A percentile compares a stretch with the other conserved stretches of the same genome.
These are phyloP conservation scores for Malassezia japonica DNA, from an alignment of 1,284 basidiomycete species.

Conservation along the genomic window DNA sequence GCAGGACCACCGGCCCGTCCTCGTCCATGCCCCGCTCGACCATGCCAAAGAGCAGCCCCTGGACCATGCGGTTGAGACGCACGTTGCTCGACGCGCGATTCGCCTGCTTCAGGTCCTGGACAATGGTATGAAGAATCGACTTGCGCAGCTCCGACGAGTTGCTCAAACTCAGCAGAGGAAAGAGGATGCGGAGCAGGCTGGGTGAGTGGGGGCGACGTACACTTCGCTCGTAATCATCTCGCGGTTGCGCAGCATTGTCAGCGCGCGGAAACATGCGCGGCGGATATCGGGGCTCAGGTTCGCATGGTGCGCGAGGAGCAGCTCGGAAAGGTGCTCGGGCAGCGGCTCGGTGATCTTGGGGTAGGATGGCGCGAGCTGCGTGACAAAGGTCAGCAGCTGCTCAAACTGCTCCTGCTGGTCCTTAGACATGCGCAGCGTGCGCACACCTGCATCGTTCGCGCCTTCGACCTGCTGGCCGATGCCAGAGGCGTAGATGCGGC, in stretches of 20 bases:
- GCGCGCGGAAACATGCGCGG: constrained; percentile 25
- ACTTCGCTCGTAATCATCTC: constrained; percentile 82
- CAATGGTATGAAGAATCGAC: constrained; percentile 84
- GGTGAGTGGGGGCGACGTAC: constrained; percentile 54
- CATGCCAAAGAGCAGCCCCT: constrained; percentile 91
- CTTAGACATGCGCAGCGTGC: constrained; percentile 17
- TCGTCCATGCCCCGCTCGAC: constrained; percentile 69
- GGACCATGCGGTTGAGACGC: constrained; percentile 89
- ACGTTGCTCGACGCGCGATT: constrained; percentile 84
- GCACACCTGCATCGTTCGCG: background rate
- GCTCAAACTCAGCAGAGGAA: constrained; percentile 75
- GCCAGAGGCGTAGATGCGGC: constrained; percentile 62
- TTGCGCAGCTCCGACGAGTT: constrained; percentile 74
- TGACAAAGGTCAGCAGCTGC: constrained; percentile 35
- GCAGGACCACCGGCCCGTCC: constrained; percentile 6
- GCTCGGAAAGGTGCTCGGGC: constrained; percentile 31
- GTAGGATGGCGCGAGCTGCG: constrained; percentile 57
- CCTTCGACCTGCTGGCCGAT: constrained; percentile 20
- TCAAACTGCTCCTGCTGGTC: constrained; percentile 39
- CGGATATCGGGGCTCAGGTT: constrained; percentile 38
- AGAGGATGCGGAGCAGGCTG: constrained; percentile 79
- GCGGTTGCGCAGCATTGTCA: constrained; percentile 78
- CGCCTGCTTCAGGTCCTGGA: constrained; percentile 86
- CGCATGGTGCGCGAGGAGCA: constrained; percentile 42
- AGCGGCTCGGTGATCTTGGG: constrained; percentile 35